phyloP scores from a whole-genome alignment of 1,139 yeast species.

The Insectozyma bohioensis region DNA sequence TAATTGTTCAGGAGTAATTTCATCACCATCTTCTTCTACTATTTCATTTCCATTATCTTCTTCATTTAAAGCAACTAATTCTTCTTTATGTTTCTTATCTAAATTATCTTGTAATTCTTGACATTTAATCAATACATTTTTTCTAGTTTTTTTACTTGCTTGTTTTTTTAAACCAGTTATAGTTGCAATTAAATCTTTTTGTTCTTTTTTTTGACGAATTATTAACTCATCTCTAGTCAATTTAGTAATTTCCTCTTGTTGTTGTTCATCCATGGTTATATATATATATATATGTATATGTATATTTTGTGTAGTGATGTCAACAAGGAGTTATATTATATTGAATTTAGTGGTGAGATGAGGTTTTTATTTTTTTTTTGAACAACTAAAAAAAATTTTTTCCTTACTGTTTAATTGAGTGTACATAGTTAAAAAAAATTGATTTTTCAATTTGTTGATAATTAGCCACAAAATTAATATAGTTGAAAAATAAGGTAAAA shows the following conservation, averaged over 20 bases:
- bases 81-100: constrained; percentile 52
- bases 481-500: too few species aligned
- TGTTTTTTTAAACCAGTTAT: constrained; percentile 79
- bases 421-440: too few species aligned
- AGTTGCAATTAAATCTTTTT: constrained; percentile 61
- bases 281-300: too few species aligned
- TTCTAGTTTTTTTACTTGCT: constrained; percentile 77
- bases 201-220: constrained; percentile 68
- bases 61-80: constrained; percentile 27
- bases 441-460: too few species aligned
- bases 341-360: background rate
- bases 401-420: too few species aligned
- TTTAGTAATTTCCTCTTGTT: too few species aligned
- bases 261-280: too few species aligned
- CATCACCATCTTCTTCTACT: constrained; percentile 31
- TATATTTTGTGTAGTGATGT: too few species aligned
- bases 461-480: too few species aligned
- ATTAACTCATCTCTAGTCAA: constrained; percentile 48
- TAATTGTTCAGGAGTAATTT: constrained; percentile 62
- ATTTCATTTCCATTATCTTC: constrained; percentile 16
- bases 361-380: too few species aligned
- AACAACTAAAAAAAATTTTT: too few species aligned
- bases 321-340: too few species aligned
- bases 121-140: constrained; percentile 55
- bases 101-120: constrained; percentile 57